A percentile compares a stretch with the other conserved stretches of the same genome.
Evolutionary conservation across 1,139 yeast species (phyloP).

Genomic region (Scheffersomyces segobiensis): DNA sequence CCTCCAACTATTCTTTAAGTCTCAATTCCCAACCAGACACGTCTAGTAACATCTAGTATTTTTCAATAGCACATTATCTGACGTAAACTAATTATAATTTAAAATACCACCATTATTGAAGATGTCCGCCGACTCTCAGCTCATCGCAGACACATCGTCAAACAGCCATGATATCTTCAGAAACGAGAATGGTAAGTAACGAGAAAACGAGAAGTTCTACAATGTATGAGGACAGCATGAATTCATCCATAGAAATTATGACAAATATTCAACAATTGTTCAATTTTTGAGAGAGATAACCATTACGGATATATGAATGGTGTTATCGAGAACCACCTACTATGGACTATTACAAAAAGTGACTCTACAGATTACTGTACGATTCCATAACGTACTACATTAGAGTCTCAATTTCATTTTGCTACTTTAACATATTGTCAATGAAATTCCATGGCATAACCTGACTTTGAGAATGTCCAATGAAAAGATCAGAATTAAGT

Average conservation of each 20-base stretch:
- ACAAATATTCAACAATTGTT: neutral
- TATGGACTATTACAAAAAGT: neutral
- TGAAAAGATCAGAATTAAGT: neutral
- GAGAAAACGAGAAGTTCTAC: neutral
- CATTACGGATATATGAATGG: neutral
- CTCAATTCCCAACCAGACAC: neutral
- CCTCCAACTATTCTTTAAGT: neutral
- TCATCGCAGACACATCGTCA: neutral
- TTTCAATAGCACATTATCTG: neutral
- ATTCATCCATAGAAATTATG: too few relatives aligned
- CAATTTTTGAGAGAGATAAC: neutral
- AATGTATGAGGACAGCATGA: neutral
- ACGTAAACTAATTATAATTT: neutral
- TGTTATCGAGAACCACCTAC: neutral
- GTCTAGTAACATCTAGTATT: neutral
- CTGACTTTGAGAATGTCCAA: neutral
- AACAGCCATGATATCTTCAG: constrained; percentile 19
- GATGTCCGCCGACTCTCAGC: neutral
- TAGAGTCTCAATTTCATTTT: neutral
- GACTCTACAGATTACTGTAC: neutral
- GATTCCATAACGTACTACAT: too few relatives aligned
- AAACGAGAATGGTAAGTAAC: constrained; percentile 31
- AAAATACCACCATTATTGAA: neutral
- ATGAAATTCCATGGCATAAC: neutral
- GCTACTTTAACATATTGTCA: neutral